phyloP scores from a whole-genome alignment of 352 stramenopile genomes.

The Pythium insidiosum region DNA sequence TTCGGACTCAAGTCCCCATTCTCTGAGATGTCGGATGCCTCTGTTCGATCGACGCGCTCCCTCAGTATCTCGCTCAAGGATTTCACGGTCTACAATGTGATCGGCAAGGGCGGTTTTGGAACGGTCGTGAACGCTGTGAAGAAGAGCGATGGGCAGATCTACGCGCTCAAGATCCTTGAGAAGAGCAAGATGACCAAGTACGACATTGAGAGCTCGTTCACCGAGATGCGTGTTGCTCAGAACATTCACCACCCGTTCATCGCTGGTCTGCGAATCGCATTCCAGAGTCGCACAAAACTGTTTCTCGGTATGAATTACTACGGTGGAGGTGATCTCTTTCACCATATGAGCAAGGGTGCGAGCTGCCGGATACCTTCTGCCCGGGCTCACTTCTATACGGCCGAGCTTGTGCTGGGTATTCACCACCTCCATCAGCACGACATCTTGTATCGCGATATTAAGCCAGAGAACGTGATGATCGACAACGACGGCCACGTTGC shows the following conservation, averaged over 20 bases:
- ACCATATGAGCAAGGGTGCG: conserved; percentile 87
- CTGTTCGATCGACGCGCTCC: conserved; percentile 74
- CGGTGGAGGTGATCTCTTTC: conserved; percentile 76
- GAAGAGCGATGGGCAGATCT: conserved; percentile 86
- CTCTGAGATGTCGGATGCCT: conserved; percentile 65
- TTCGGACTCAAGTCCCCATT: conserved; percentile 79
- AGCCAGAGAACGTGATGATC: conserved; percentile 95
- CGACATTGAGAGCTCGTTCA: conserved; percentile 85
- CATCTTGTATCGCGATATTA: conserved; percentile 96
- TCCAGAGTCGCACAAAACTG: conserved; percentile 82
- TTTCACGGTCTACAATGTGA: conserved; percentile 88
- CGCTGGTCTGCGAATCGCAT: conserved; percentile 75
- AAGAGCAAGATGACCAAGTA: conserved; percentile 89
- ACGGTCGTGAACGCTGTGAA: conserved; percentile 88
- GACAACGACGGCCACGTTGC: conserved; percentile 93
- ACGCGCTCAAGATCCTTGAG: conserved; percentile 88
- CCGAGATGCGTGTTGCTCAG: conserved; percentile 83
- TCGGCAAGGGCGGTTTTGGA: conserved; percentile 82
- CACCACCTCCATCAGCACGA: conserved; percentile 91
- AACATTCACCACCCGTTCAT: conserved; percentile 89
- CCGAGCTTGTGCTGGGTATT: conserved; percentile 90
- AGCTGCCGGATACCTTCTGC: conserved; percentile 76
- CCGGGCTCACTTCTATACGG: conserved; percentile 89
- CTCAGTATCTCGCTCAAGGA: conserved; percentile 86
- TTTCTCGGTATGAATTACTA: conserved; percentile 88